Base-by-base conservation (phyloP, 805 yeast species). In the Metschnikowia similis region DNA sequence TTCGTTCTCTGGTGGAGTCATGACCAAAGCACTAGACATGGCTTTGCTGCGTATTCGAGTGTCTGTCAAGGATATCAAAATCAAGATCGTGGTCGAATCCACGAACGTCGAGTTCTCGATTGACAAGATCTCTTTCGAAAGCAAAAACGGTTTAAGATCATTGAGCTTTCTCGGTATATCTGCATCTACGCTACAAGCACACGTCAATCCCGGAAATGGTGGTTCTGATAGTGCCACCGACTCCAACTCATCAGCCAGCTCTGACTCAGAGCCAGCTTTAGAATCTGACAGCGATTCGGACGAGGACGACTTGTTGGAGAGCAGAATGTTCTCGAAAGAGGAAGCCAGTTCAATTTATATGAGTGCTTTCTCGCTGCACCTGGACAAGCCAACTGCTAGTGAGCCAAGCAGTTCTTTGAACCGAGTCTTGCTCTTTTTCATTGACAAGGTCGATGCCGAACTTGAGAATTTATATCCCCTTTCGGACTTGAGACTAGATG, bases 291-390 rank as follows among this genome's bases (percentile, higher is more conserved):
- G 34, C 29, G 48, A 45, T 16, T 30, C 35, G 6, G 71, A 64
- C n/a, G 69, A 70, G 32, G 75, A 69, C 29, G 73, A 80, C n/a
- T 60, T 83, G 49, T 63, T 75, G 63, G 77, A 76, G 35, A 84
- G 89, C 57, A 76, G 81, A 67, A 70, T 83, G 35, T 84, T 83
- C 60, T 82, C 92, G 1, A 84, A 81, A 48, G 82, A 79, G 45
- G 86, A 84, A 49, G 85, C 88, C 1, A 76, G 82, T 42, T 83
- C 90, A 2, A 76, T 88, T 16, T 89, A 87, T 61, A 82, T 87
- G 91, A 87, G 95, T 65, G 95, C 96, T 2, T 72, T 85, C 9
- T 82, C 88, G 0, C 75, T 78, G 45, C 61, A 81, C 1, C 68
- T 75, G 44, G 63, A 48, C 17, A 37, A 46, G 4, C 21, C 31